These are phyloP conservation scores for Daldinia grandis DNA, from an alignment of 495 filamentous ascomycete species.

Conservation along the genomic window DNA sequence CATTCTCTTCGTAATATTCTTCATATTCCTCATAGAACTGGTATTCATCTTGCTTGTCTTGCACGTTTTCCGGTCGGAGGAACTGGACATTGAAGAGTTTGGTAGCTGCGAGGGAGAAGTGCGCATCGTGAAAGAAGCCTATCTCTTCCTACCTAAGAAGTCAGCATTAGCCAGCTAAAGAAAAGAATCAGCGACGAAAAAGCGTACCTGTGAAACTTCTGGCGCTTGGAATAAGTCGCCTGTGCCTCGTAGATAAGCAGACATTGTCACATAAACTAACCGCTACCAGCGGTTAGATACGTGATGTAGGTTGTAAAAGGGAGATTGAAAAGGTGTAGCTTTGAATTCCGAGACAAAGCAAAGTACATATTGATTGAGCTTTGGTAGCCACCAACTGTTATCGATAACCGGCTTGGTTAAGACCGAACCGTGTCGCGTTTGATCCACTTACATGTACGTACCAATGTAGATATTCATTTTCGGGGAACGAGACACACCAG, in stretches of 20 bases:
- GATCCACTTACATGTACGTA: not conserved
- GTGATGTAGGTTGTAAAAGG: not conserved
- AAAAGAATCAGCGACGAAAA: not conserved
- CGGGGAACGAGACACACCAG: not conserved
- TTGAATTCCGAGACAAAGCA: not conserved
- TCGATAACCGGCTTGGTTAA: slow-evolving; percentile 2
- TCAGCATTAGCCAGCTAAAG: slow-evolving; percentile 37
- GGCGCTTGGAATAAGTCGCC: slow-evolving; percentile 40
- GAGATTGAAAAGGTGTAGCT: not conserved
- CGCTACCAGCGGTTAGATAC: not conserved
- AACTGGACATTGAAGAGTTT: slow-evolving; percentile 61
- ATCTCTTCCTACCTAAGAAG: slow-evolving; percentile 71
- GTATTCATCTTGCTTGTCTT: slow-evolving; percentile 23
- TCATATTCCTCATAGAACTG: slow-evolving; percentile 46
- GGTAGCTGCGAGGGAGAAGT: slow-evolving; percentile 61
- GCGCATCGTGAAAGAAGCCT: slow-evolving; percentile 69
- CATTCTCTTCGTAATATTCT: slow-evolving; percentile 55
- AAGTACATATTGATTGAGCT: not conserved
- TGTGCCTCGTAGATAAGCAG: slow-evolving; percentile 14
- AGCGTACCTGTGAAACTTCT: slow-evolving; percentile 59
- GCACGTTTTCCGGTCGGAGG: slow-evolving; percentile 46
- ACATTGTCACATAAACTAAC: slow-evolving; percentile 27
- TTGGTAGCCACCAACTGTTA: not conserved
- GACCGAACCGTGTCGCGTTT: not conserved
- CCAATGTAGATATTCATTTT: not conserved